phyloP scores from a whole-genome alignment of 306 rosid genomes.

The Lathyrus tuberosus region DNA sequence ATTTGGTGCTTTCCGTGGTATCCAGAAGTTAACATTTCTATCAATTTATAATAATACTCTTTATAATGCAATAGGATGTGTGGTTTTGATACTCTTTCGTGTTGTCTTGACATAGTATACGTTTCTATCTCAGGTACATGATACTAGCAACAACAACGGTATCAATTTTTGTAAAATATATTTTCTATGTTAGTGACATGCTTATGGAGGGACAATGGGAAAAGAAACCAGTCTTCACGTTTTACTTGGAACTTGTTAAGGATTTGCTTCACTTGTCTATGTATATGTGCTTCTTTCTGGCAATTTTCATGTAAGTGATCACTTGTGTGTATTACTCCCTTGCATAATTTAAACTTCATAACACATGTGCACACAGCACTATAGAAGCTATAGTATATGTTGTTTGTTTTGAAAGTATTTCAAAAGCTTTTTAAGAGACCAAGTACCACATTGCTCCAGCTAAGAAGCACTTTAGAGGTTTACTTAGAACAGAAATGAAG shows the following conservation, averaged over 20 bases:
- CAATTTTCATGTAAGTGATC: constrained; percentile 86
- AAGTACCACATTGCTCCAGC: background rate
- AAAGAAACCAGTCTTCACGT: constrained; percentile 91
- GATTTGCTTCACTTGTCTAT: constrained; percentile 96
- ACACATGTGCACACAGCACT: background rate
- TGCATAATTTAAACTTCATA: constrained; percentile 6
- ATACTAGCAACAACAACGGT: constrained; percentile 93
- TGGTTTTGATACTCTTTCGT: constrained; percentile 6
- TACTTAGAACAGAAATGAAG: background rate
- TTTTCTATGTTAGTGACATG: constrained; percentile 89
- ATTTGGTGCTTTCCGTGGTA: constrained; percentile 18
- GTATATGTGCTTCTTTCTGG: constrained; percentile 95
- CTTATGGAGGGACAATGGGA: constrained; percentile 99
- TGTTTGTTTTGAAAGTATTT: background rate
- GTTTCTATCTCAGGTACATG: constrained; percentile 84
- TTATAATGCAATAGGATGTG: background rate
- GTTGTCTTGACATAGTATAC: constrained; percentile 30
- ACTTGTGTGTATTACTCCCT: background rate
- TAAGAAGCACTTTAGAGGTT: background rate
- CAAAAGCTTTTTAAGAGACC: background rate
- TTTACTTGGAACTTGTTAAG: constrained; percentile 90
- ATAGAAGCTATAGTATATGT: background rate
- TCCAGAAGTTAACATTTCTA: constrained; percentile 1
- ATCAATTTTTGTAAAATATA: constrained; percentile 82
- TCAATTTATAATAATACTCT: constrained; percentile 1